A percentile compares a stretch with the other conserved stretches of the same genome.
These are phyloP conservation scores for Hysterium pulicare DNA, from an alignment of 2,329 filamentous ascomycete species.

Conservation along the genomic window DNA sequence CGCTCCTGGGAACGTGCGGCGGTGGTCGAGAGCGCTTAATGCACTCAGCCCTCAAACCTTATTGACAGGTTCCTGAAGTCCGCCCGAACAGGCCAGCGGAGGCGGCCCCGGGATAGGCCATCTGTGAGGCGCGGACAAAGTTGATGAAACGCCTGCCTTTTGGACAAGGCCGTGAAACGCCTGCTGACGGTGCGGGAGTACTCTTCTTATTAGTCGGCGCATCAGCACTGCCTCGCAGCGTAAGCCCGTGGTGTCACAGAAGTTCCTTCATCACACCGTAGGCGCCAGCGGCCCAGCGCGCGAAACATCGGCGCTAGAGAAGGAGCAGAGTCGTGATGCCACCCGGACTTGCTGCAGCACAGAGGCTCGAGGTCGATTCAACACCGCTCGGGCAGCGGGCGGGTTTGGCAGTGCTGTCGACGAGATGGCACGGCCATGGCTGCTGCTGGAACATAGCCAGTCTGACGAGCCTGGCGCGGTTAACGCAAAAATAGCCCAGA, in stretches of 20 bases:
- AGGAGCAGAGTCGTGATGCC: not conserved
- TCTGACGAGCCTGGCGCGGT: slow-evolving; percentile 4
- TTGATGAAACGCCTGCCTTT: slow-evolving; percentile 5
- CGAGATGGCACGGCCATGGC: not conserved
- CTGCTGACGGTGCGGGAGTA: not conserved
- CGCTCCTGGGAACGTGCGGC: not conserved
- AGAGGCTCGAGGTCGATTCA: not conserved
- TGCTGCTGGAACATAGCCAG: not conserved
- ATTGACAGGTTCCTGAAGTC: too few relatives aligned
- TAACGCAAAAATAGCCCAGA: slow-evolving; percentile 4
- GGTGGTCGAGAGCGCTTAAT: slow-evolving; percentile 3
- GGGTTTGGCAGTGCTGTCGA: not conserved
- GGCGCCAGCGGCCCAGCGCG: slow-evolving; percentile 11
- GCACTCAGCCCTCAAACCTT: too few relatives aligned
- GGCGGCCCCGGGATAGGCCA: slow-evolving; percentile 4
- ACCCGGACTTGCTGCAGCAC: not conserved
- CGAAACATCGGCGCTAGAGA: slow-evolving; percentile 4
- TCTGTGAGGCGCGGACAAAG: slow-evolving; percentile 2
- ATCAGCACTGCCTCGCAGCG: slow-evolving; percentile 4
- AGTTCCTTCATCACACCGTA: slow-evolving; percentile 3
- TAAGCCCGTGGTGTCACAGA: slow-evolving; percentile 7
- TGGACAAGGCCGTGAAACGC: slow-evolving; percentile 16
- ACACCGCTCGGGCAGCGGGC: not conserved
- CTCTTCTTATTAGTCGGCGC: not conserved
- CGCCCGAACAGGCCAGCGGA: not conserved